Conservation (phyloP, 1,284 basidiomycete species). For the Pterula multifida region DNA sequence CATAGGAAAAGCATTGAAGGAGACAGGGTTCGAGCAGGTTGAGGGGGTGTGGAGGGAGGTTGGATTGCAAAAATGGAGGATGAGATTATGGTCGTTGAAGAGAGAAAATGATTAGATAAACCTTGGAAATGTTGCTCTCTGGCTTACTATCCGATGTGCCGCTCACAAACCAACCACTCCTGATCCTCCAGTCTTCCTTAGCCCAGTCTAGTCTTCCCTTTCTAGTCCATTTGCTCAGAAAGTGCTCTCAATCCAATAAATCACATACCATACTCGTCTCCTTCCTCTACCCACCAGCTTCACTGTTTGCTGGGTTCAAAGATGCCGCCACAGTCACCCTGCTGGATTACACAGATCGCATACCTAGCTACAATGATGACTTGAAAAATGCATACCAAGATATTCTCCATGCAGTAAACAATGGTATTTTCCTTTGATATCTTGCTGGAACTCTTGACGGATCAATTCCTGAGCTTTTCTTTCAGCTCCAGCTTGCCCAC, state of each 20-base stretch:
- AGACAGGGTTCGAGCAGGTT: slow-evolving; percentile 39
- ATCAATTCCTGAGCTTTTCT: slow-evolving; percentile 5
- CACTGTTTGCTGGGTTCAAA: slow-evolving; percentile 18
- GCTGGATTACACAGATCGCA: slow-evolving; percentile 37
- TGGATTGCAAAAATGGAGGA: slow-evolving; percentile 45
- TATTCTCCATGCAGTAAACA: slow-evolving; percentile 29
- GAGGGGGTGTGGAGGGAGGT: slow-evolving; percentile 25
- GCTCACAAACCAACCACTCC: background rate
- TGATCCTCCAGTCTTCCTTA: slow-evolving; percentile 54
- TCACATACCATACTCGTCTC: slow-evolving; percentile 39
- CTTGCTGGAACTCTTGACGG: slow-evolving; percentile 6
- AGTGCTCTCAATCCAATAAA: slow-evolving; percentile 10
- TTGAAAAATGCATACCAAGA: slow-evolving; percentile 20
- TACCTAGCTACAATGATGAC: slow-evolving; percentile 41
- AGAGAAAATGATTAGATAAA: slow-evolving; percentile 18
- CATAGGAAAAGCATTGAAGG: slow-evolving; percentile 29
- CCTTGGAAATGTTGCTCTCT: slow-evolving; percentile 4
- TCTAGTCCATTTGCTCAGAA: slow-evolving; percentile 26
- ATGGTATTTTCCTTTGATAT: slow-evolving; percentile 30
- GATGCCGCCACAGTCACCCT: slow-evolving; percentile 22
- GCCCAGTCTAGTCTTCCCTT: slow-evolving; percentile 53
- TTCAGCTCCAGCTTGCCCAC: background rate
- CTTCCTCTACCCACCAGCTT: slow-evolving; percentile 43
- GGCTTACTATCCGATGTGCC: background rate
- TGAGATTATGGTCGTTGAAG: slow-evolving; percentile 29